A percentile compares a stretch with the other conserved stretches of the same genome.
Evolutionary conservation across 2,329 filamentous ascomycete species (phyloP).

Genomic region (Monilinia polystroma): DNA sequence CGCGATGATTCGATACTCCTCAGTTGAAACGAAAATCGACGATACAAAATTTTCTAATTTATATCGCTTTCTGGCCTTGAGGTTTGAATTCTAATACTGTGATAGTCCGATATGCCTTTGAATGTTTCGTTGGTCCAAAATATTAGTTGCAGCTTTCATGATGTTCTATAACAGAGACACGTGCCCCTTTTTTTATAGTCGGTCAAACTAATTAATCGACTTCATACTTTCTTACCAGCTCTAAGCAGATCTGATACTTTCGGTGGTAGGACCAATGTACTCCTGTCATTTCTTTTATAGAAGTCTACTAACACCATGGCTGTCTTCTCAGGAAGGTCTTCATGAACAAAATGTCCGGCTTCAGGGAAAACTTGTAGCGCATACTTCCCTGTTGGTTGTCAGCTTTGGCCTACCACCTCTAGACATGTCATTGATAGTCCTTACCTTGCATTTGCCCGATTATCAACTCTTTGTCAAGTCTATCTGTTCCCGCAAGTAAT

Average conservation of each 20-base stretch:
- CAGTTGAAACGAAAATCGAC: no score
- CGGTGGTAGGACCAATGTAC: slow-evolving; percentile 78
- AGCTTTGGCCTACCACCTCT: background rate
- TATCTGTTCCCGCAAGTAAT: slow-evolving; percentile 83
- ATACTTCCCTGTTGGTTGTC: slow-evolving; percentile 68
- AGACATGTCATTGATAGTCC: slow-evolving; percentile 26
- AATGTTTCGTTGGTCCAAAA: no score
- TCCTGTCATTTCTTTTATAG: slow-evolving; percentile 85
- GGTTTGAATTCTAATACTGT: no score
- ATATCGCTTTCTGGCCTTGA: no score
- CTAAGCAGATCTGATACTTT: slow-evolving; percentile 78
- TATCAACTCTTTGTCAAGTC: slow-evolving; percentile 85
- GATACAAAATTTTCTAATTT: no score
- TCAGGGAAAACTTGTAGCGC: slow-evolving; percentile 92
- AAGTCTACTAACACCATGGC: slow-evolving; percentile 86
- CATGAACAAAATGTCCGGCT: slow-evolving; percentile 94
- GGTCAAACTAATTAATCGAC: background rate
- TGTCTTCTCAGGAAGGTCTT: slow-evolving; percentile 89
- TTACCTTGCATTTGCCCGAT: slow-evolving; percentile 96
- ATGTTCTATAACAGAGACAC: no score
- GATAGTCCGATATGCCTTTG: no score
- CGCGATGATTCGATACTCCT: no score
- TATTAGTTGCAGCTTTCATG: no score
- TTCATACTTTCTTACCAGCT: slow-evolving; percentile 57
- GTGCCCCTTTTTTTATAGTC: background rate